Conservation (phyloP, 257 asterid genomes). For the Ocimum tenuiflorum region DNA sequence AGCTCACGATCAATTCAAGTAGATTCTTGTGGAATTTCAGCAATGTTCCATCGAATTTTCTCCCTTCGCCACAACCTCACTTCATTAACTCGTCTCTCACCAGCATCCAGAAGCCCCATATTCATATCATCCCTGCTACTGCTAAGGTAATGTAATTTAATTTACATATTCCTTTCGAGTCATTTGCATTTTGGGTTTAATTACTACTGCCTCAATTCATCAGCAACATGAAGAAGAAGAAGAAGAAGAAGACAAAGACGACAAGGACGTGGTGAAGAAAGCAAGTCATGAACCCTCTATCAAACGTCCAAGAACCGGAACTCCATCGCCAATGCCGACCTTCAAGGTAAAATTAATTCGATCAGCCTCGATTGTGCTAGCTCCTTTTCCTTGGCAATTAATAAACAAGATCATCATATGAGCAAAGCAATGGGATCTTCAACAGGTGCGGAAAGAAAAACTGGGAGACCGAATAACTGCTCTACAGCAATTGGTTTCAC, state of each 20-base stretch:
- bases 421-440: slow-evolving; percentile 30
- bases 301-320: slow-evolving; percentile 47
- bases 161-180: too few species aligned
- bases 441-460: slow-evolving; percentile 89
- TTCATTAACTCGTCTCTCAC: slow-evolving; percentile 12
- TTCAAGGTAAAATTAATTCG: slow-evolving; percentile 35
- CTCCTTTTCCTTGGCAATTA: slow-evolving; percentile 18
- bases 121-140: too few species aligned
- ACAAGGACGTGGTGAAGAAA: slow-evolving; percentile 28
- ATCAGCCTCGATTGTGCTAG: too few species aligned
- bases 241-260: too few species aligned
- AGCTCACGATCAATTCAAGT: slow-evolving; percentile 16
- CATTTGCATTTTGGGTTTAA: too few species aligned
- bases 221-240: slow-evolving; percentile 18
- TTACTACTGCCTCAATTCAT: background rate
- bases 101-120: slow-evolving; percentile 3
- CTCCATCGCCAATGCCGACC: slow-evolving; percentile 60
- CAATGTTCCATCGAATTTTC: slow-evolving; percentile 5
- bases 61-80: slow-evolving; percentile 19
- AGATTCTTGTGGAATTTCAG: slow-evolving; percentile 29
- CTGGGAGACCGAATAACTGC: slow-evolving; percentile 95
- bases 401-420: background rate
- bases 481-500: slow-evolving; percentile 91
- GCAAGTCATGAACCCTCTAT: slow-evolving; percentile 22
- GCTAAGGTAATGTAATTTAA: slow-evolving; percentile 19